A percentile compares a stretch with the other conserved stretches of the same genome.
phyloP scores from a whole-genome alignment of 169 alveolate species.

The Plasmodium sp. region DNA sequence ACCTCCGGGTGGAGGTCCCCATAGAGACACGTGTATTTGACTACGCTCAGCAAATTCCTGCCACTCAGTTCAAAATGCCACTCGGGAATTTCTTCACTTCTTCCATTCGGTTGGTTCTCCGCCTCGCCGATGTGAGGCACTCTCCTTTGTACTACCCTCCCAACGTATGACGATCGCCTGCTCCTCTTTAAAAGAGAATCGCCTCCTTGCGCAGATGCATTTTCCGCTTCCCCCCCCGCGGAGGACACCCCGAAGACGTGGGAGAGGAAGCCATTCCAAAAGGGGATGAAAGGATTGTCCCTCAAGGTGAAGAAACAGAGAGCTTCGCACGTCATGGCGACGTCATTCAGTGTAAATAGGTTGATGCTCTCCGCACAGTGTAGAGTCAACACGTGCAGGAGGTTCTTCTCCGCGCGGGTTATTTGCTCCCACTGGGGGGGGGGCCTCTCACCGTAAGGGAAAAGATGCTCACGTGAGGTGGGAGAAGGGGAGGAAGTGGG shows the following conservation, averaged over 20 bases:
- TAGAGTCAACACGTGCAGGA: conserved; percentile 1
- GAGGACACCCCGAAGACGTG: conserved; percentile 11
- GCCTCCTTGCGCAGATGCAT: not conserved
- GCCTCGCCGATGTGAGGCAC: not conserved
- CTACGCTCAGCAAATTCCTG: conserved; percentile 25
- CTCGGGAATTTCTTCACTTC: not conserved
- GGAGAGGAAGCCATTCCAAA: conserved; percentile 48
- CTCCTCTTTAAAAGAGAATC: not conserved
- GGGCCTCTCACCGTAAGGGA: not conserved
- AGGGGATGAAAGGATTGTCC: conserved; percentile 40
- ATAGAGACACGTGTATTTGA: conserved; percentile 20
- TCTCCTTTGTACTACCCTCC: not conserved
- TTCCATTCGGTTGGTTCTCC: not conserved
- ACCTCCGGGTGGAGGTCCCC: not conserved
- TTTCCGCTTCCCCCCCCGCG: not conserved
- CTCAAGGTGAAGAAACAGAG: conserved; percentile 25
- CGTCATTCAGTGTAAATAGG: conserved; percentile 22
- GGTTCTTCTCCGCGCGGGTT: conserved; percentile 18
- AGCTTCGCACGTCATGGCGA: conserved; percentile 24
- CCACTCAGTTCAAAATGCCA: conserved; percentile 30
- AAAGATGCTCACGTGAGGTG: not conserved
- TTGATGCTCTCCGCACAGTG: conserved; percentile 32
- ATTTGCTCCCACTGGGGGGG: not conserved
- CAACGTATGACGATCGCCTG: not conserved
- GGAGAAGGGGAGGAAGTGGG: not conserved